Evolutionary conservation across 257 asterid species (phyloP).

Genomic region (Linaria vulgaris): DNA sequence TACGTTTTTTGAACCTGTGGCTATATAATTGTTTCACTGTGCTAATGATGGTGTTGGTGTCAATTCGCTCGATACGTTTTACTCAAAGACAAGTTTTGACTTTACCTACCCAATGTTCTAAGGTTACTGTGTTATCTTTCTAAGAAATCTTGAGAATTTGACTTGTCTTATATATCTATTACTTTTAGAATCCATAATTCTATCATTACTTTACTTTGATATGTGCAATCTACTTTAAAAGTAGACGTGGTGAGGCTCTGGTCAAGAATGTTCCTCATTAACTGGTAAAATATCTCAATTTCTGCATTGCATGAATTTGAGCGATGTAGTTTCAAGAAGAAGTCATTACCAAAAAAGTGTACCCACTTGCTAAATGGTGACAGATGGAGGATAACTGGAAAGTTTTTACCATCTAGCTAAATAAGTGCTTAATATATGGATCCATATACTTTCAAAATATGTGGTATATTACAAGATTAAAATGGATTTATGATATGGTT

Average conservation of each 20-base stretch:
- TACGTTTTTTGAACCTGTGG: conserved; percentile 39
- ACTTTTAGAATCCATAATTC: background rate
- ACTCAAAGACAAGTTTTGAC: too few relatives aligned
- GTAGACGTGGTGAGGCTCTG: background rate
- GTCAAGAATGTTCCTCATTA: background rate
- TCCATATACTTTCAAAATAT: background rate
- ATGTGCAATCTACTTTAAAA: background rate
- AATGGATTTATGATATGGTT: background rate
- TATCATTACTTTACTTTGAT: background rate
- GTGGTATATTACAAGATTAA: background rate
- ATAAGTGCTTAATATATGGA: too few relatives aligned
- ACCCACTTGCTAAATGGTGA: background rate
- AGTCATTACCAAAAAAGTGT: background rate
- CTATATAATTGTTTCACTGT: conserved; percentile 19
- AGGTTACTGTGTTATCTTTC: too few relatives aligned
- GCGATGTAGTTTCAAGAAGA: background rate
- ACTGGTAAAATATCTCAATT: background rate
- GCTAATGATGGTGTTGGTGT: conserved; percentile 12
- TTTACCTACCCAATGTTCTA: too few relatives aligned
- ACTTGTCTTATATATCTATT: background rate
- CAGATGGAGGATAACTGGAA: background rate
- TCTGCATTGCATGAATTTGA: background rate
- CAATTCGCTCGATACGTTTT: background rate
- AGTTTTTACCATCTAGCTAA: too few relatives aligned
- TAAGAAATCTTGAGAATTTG: background rate